These are phyloP conservation scores for Termitomyces titanicus DNA, from an alignment of 768 basidiomycete species.

Conservation along the genomic window DNA sequence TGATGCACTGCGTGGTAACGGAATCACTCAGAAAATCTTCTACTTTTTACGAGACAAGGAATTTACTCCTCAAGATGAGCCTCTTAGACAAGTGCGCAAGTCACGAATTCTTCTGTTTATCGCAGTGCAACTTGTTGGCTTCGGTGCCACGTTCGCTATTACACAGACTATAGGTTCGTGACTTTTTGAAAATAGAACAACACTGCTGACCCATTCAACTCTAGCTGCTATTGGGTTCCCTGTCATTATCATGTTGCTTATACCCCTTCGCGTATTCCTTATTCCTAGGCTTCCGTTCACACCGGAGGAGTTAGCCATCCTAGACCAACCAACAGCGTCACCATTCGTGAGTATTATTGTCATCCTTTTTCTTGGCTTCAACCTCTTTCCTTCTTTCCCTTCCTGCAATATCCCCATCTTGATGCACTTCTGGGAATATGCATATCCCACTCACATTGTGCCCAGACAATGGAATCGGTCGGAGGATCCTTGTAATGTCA, in stretches of 20 bases:
- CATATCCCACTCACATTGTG: neutral
- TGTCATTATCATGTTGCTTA: conserved; percentile 77
- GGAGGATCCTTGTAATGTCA: conserved; percentile 23
- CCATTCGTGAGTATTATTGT: conserved; percentile 61
- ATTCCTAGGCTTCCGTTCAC: conserved; percentile 78
- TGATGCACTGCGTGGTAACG: conserved; percentile 75
- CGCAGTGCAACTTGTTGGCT: conserved; percentile 72
- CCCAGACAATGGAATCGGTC: conserved; percentile 33
- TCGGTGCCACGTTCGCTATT: conserved; percentile 86
- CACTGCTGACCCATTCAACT: conserved; percentile 19
- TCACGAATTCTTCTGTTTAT: conserved; percentile 72
- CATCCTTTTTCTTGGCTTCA: neutral
- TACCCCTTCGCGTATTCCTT: conserved; percentile 71
- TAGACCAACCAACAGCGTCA: conserved; percentile 90
- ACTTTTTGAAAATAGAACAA: conserved; percentile 19
- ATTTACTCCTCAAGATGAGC: conserved; percentile 62
- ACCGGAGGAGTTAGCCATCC: conserved; percentile 68
- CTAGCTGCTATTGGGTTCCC: conserved; percentile 89
- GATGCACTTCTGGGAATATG: neutral
- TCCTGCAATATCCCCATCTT: neutral
- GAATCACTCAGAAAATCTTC: conserved; percentile 77
- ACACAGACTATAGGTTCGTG: conserved; percentile 79
- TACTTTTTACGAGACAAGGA: conserved; percentile 73
- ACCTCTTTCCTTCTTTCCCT: neutral
- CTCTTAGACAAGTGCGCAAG: conserved; percentile 70